Evolutionary conservation across 75 land plant genomes (phyloP), one percentile per base, ranked within the genome.

Genomic region (Selaginella tamariscina): DNA sequence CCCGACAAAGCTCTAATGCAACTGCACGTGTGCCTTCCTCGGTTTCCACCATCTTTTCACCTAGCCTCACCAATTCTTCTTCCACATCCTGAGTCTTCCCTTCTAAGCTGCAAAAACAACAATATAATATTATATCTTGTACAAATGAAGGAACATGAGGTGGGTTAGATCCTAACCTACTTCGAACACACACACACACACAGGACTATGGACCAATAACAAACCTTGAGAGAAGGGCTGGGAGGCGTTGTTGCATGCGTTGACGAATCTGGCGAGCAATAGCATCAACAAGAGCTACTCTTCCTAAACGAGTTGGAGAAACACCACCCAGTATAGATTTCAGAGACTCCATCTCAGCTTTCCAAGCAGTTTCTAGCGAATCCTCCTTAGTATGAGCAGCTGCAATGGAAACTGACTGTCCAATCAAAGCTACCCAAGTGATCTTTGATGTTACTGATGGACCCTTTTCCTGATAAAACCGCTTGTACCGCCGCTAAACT

Each of bases 341-440:
- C 21, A 95, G 70, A 70, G 85, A 84, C 70, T 95, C 99, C 72
- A 74, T 83, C 69, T 95, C 99, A 62, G 99, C 99, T 49, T 79
- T 79, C 99, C 99, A 95, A n/a, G 99, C 99, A 54, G 97, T 91
- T 73, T 95, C 99, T 33, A 95, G 65, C 0, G 99, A 91, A 44
- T 71, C 95, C 39, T 95, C 99, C 8, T 92, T 86, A 74, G 96
- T 81, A 30, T 88, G 97, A 32, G 88, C 83, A 26, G 92, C 79
- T 31, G 97, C 99, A 74, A 95, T 91, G 28, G 99, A 82, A 55
- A 91, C 97, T 54, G 99, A 91, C 44, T 95, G 99, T 56, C 99
- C 99, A 77, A 91, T 95, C 66, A 95, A 78, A 56, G 99, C 99
- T 71, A 95, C 89, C 97, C 97, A 95, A 22, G 92, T 83, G 56